Conservation (phyloP, 2,329 filamentous ascomycete genomes). For the Aureobasidium sp. region DNA sequence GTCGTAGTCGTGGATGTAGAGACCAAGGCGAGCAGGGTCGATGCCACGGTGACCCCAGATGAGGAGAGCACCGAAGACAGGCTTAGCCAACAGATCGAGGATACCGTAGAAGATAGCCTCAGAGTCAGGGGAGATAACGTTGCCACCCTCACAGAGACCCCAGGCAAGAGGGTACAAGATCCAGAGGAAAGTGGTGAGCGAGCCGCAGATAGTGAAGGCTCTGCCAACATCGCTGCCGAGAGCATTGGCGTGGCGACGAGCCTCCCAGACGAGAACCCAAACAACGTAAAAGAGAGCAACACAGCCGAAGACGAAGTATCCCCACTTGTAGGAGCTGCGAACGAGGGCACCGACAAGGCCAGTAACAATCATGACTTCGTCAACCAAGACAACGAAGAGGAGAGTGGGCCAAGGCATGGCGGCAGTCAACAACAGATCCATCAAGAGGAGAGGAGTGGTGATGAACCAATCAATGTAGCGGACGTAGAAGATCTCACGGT, state of each 20-base stretch:
- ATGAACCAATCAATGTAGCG: conserved; percentile 60
- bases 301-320: conserved; percentile 54
- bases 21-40: conserved; percentile 50
- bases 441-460: conserved; percentile 57
- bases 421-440: conserved; percentile 57
- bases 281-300: conserved; percentile 51
- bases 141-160: conserved; percentile 58
- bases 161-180: conserved; percentile 59
- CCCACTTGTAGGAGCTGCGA: conserved; percentile 58
- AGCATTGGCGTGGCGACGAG: conserved; percentile 48
- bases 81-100: conserved; percentile 59
- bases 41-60: conserved; percentile 59
- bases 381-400: conserved; percentile 54
- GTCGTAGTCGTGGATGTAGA: conserved; percentile 44
- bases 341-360: conserved; percentile 61
- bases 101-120: conserved; percentile 64
- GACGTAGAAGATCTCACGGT: conserved; percentile 60
- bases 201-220: conserved; percentile 51
- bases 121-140: conserved; percentile 58
- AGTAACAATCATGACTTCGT: conserved; percentile 61
- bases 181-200: conserved; percentile 55
- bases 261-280: conserved; percentile 53
- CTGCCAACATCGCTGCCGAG: conserved; percentile 49
- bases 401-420: conserved; percentile 60
- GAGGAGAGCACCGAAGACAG: conserved; percentile 54